These are phyloP conservation scores for Geotrichum klebahnii DNA, from an alignment of 1,139 yeast genomes.

Conservation along the genomic window DNA sequence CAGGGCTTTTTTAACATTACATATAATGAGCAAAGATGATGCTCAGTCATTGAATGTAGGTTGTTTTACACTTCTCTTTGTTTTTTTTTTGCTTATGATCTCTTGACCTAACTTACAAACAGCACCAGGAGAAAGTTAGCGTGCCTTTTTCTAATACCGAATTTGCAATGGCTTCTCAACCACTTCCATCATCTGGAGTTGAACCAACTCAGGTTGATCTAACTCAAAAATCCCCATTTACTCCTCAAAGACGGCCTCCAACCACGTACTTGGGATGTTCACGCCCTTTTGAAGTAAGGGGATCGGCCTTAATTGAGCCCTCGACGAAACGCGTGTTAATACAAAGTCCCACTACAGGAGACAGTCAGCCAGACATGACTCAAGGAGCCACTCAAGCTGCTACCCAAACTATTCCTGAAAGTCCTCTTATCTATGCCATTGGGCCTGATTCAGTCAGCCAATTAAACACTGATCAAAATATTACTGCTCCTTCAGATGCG, in stretches of 20 bases:
- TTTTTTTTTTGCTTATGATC: no score
- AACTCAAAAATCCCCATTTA: slow-evolving; percentile 9
- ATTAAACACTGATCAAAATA: background rate
- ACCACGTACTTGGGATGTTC: background rate
- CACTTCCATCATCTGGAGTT: no score
- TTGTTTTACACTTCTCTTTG: no score
- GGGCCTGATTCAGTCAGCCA: background rate
- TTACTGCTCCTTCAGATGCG: no score
- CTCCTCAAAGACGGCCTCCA: background rate
- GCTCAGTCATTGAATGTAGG: no score
- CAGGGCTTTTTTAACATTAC: no score
- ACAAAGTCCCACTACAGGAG: background rate
- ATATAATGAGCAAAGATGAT: no score
- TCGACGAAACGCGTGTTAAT: background rate
- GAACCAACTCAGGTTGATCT: slow-evolving; percentile 19
- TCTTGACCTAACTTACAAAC: no score
- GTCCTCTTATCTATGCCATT: background rate
- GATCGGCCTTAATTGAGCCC: slow-evolving; percentile 1
- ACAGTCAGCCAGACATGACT: background rate
- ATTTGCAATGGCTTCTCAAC: no score
- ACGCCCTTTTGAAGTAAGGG: slow-evolving; percentile 3
- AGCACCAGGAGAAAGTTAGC: no score
- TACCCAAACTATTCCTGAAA: background rate
- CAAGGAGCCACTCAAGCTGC: slow-evolving; percentile 9
- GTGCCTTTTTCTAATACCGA: no score